Base-by-base conservation (phyloP, 106 monocot species). In the Apostasia ramifera region DNA sequence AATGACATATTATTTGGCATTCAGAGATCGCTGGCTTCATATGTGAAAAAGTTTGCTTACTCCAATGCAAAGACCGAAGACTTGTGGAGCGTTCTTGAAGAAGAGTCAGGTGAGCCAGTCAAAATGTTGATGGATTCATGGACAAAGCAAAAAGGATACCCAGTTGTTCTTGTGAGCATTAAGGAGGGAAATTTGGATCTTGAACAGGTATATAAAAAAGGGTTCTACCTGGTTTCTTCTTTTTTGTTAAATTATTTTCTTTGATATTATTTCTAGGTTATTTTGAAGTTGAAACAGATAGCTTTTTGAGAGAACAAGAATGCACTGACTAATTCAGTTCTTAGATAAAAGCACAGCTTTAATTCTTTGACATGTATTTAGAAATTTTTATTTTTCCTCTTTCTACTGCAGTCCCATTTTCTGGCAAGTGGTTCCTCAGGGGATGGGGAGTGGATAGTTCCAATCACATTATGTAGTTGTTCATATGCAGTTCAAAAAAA, bases 81-180 rank as follows among this genome's bases (percentile, higher is more conserved):
- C 74, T 66, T 97, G 14, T 97, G 95, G 95, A 62, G 69, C 69
- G 95, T 92, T 70, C 89, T 97, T 58, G 95, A 97, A 71, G 89
- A 92, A 67, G 86, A 86, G 69, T 89, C 95, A 60, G 82, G 86
- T 47, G 86, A 92, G 75, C 92, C 95, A 6, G 92, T 92, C 15
- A 92, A 71, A 57, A 72, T 70, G 44, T 55, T 97, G 53, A 97
- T 97, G 95, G 81, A 70, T 69, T 89, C 88, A 59, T 95, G 95
- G 95, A 95, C 95, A 55, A 91, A 95, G 78, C 91, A 95, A 75
- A 71, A 88, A 79, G 95, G 95, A 2, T 97, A 89, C 77, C 95
- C 95, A 72, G 92, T 92, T 75, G 67, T 92, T 8, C n/a, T 45
- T 78, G 81, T 88, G 39, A 91, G 81, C 56, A 42, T 80, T 6